Evolutionary conservation across 805 yeast genomes (phyloP), one percentile per base, ranked within the genome.

Genomic region (Komagataella ulmi): DNA sequence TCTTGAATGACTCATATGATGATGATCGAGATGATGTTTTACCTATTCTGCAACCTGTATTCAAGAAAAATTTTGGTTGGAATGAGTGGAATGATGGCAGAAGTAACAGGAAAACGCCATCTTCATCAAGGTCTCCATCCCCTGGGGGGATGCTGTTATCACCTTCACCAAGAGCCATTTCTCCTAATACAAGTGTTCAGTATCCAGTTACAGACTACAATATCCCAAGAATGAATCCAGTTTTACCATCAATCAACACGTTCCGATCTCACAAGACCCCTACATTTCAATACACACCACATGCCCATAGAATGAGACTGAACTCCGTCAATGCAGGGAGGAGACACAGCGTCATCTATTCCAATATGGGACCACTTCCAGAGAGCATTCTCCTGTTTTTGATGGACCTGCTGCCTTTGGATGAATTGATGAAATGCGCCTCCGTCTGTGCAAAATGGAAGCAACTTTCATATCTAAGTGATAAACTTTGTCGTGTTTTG

Each of bases 361-460:
- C 40, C 40, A 30, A 30, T 30, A 30, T 30, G 40, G 40, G 40
- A 30, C 77, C 81, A 1, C 65, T 85, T 36, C 82, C 88, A 0
- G 90, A 84, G 61, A 66, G 76, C 17, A 61, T 83, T 5, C 65
- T 83, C 45, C 61, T 82, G 24, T 66, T 67, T 53, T 74, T 81
- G 1, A 82, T 85, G 56, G 72, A 72, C 45, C 67, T 67, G 53
- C 61, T 84, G 47, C 70, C 76, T 7, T 67, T 85, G 24, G 81
- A 80, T 1, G 76, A 74, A n/a, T 64, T 82, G 53, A 79, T 84
- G 85, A 76, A 72, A 57, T 57, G 79, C 55, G 68, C 84, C 51
- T 57, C 72, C 3, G 81, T 84, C 44, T 79, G 85, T 61, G 69
- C 76, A 54, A 73, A 83, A 56, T 85, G 91, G 90, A 72, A 83